phyloP scores from a whole-genome alignment of 108 stramenopile species.

The Cyclotella sp. region DNA sequence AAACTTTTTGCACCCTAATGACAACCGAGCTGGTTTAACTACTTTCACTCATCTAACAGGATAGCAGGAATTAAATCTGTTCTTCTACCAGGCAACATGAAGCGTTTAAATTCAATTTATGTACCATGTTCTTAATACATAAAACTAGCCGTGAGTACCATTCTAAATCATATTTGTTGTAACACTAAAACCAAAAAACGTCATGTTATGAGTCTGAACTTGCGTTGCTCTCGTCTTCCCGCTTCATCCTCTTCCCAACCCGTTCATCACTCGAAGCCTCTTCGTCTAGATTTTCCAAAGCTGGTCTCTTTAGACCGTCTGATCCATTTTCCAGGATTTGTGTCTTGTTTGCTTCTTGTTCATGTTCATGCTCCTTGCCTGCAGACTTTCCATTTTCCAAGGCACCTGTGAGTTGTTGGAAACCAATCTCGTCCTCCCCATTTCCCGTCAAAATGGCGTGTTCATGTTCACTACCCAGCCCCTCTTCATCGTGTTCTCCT shows the following conservation, averaged over 20 bases:
- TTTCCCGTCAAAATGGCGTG: not conserved
- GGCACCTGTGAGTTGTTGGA: not conserved
- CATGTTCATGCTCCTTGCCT: not conserved
- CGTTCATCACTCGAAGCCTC: not conserved
- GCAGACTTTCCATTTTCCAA: not conserved
- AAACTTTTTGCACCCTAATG: too few relatives aligned
- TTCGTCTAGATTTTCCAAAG: not conserved
- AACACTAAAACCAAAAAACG: not conserved
- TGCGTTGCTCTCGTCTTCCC: not conserved
- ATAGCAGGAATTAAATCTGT: too few relatives aligned
- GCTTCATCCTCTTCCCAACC: not conserved
- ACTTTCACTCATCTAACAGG: too few relatives aligned
- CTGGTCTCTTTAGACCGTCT: not conserved
- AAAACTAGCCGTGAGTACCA: too few relatives aligned
- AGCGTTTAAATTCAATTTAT: too few relatives aligned
- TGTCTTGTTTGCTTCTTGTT: not conserved
- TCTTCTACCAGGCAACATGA: too few relatives aligned
- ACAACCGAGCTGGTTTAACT: too few relatives aligned
- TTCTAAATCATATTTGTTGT: not conserved
- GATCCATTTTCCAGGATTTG: not conserved
- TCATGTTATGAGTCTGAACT: slow-evolving; percentile 1
- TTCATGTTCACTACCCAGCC: not conserved
- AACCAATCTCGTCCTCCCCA: not conserved
- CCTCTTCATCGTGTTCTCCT: slow-evolving; percentile 29
- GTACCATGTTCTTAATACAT: too few relatives aligned